phyloP scores from a whole-genome alignment of 1,284 basidiomycete species.

The Meripilus lineatus region DNA sequence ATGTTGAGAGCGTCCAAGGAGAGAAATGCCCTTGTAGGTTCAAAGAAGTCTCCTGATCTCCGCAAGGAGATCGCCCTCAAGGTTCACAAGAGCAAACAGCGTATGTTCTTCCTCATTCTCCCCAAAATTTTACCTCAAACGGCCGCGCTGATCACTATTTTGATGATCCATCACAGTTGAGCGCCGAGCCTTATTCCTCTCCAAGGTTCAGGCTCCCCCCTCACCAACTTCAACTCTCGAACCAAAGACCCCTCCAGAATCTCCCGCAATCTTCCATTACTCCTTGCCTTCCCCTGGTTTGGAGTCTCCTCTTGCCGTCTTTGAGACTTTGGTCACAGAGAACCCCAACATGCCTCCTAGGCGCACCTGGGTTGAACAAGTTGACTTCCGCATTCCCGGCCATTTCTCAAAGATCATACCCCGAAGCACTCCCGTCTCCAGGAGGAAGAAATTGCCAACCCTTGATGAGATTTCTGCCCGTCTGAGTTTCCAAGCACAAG shows the following conservation, averaged over 20 bases:
- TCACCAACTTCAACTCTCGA: conserved; percentile 51
- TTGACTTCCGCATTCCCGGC: conserved; percentile 50
- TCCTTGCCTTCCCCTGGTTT: conserved; percentile 63
- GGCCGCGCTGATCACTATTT: neutral
- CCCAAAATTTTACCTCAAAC: conserved; percentile 6
- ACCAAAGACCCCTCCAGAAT: conserved; percentile 66
- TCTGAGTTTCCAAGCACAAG: conserved; percentile 37
- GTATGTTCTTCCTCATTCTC: conserved; percentile 36
- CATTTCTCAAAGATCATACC: conserved; percentile 15
- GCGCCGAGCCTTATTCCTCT: conserved; percentile 69
- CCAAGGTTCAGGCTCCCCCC: conserved; percentile 62
- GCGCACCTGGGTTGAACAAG: conserved; percentile 58
- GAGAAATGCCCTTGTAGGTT: conserved; percentile 39
- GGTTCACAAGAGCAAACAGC: conserved; percentile 68
- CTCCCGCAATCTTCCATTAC: conserved; percentile 65
- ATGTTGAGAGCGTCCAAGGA: conserved; percentile 55
- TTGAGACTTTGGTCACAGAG: conserved; percentile 43
- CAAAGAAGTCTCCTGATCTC: conserved; percentile 51
- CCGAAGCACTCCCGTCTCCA: conserved; percentile 14
- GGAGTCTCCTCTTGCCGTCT: conserved; percentile 55
- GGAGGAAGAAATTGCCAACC: conserved; percentile 46
- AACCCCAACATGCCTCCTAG: conserved; percentile 28
- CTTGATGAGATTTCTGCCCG: conserved; percentile 72
- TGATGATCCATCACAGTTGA: conserved; percentile 42
- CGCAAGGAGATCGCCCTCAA: conserved; percentile 71